Evolutionary conservation across 257 asterid species (phyloP).

Genomic region (Capsicum rhomboideum): DNA sequence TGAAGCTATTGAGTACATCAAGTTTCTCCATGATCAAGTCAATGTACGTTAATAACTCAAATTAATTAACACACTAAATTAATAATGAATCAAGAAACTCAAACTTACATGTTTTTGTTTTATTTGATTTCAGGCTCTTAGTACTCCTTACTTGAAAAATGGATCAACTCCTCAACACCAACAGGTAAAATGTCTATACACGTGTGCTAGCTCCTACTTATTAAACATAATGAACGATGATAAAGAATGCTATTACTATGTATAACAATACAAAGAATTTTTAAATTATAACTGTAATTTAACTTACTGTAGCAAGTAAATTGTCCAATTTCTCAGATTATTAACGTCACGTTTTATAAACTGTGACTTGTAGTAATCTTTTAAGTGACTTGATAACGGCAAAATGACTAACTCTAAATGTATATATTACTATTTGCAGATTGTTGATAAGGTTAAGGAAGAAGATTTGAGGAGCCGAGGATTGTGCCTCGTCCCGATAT

Average conservation of each 20-base stretch:
- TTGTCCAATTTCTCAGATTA: too few relatives aligned
- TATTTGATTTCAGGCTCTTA: slow-evolving; percentile 40
- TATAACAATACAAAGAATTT: too few relatives aligned
- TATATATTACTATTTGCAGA: slow-evolving; percentile 20
- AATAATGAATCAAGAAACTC: not conserved
- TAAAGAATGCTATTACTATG: too few relatives aligned
- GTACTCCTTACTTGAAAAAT: slow-evolving; percentile 62
- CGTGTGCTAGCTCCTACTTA: not conserved
- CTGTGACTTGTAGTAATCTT: not conserved
- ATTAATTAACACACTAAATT: not conserved
- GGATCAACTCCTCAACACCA: slow-evolving; percentile 45
- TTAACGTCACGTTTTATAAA: too few relatives aligned
- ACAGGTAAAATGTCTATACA: slow-evolving; percentile 31
- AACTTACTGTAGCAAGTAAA: too few relatives aligned
- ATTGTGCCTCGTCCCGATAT: slow-evolving; percentile 71
- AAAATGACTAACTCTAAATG: not conserved
- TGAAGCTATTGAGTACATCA: slow-evolving; percentile 87
- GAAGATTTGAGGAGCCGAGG: slow-evolving; percentile 62
- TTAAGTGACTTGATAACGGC: not conserved
- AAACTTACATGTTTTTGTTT: not conserved
- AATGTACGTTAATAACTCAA: slow-evolving; percentile 34
- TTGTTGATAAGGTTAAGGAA: slow-evolving; percentile 18
- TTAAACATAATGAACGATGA: too few relatives aligned
- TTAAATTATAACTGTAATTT: too few relatives aligned
- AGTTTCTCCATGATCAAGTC: slow-evolving; percentile 89